Percentiles rank a stretch among this genome's conserved stretches.
Evolutionary conservation across 1,139 yeast species (phyloP).

Genomic region (Wickerhamiella infanticola): DNA sequence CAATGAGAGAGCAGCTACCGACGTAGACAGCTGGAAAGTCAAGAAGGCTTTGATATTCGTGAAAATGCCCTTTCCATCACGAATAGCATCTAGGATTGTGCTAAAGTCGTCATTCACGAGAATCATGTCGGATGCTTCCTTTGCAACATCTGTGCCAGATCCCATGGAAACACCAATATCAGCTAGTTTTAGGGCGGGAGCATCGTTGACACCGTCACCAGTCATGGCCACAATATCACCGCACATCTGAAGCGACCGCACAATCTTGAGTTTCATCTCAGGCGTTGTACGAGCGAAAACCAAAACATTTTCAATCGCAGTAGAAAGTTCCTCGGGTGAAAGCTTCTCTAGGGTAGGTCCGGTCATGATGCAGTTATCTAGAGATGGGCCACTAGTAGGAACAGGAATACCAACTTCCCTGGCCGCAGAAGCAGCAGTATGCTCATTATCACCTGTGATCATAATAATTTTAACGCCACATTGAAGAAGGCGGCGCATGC

Average conservation of each 20-base stretch:
- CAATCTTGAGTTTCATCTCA: slow-evolving; percentile 84
- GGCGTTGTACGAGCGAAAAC: slow-evolving; percentile 96
- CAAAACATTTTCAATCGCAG: slow-evolving; percentile 64
- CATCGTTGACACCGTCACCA: slow-evolving; percentile 98
- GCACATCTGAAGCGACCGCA: slow-evolving; percentile 75
- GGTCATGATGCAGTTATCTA: slow-evolving; percentile 40
- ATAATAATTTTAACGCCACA: slow-evolving; percentile 94
- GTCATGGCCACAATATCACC: slow-evolving; percentile 99
- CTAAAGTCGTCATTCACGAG: slow-evolving; percentile 92
- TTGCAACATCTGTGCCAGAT: slow-evolving; percentile 95
- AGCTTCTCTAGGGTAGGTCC: slow-evolving; percentile 70
- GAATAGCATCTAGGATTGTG: slow-evolving; percentile 80
- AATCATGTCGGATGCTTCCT: slow-evolving; percentile 97
- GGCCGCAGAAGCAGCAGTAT: slow-evolving; percentile 86
- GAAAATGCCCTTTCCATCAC: slow-evolving; percentile 94
- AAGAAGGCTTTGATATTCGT: slow-evolving; percentile 86
- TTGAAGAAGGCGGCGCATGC: slow-evolving; percentile 57
- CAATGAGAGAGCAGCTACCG: slow-evolving; percentile 83
- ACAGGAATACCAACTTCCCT: slow-evolving; percentile 84
- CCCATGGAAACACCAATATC: slow-evolving; percentile 99
- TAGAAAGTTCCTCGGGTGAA: slow-evolving; percentile 52
- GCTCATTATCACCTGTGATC: slow-evolving; percentile 94
- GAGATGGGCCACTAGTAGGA: slow-evolving; percentile 32
- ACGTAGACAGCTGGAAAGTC: slow-evolving; percentile 87
- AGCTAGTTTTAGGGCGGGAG: slow-evolving; percentile 95